Conservation (phyloP, 2,329 filamentous ascomycete species). For the Exserohilum rostratum region DNA sequence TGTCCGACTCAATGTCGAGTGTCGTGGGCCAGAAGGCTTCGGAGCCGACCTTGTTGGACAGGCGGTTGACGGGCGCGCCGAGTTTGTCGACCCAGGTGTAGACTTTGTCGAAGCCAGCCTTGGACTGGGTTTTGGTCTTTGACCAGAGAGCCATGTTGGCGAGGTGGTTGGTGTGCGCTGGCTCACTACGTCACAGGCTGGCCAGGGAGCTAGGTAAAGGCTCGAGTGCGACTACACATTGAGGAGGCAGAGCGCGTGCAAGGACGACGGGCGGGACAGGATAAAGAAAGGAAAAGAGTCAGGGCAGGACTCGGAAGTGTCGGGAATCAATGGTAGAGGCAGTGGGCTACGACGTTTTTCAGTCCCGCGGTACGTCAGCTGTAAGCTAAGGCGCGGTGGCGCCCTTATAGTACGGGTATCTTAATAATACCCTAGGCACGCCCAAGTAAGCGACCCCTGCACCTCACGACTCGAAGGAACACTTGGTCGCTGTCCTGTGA, state of each 20-base stretch:
- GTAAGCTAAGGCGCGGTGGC: constrained; percentile 22
- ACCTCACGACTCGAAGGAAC: constrained; percentile 5
- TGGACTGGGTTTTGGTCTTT: constrained; percentile 44
- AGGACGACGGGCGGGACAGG: constrained; percentile 16
- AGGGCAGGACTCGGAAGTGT: constrained; percentile 19
- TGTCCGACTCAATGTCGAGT: constrained; percentile 87
- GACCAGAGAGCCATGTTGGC: constrained; percentile 40
- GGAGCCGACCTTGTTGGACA: constrained; percentile 80
- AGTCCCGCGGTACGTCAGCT: constrained; percentile 30
- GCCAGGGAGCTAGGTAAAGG: constrained; percentile 25
- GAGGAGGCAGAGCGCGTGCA: constrained; percentile 9
- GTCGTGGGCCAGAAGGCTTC: constrained; percentile 87
- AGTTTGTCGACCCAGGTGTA: constrained; percentile 72
- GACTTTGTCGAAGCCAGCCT: constrained; percentile 70
- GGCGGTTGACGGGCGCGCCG: constrained; percentile 76
- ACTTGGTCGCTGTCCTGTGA: constrained; percentile 10
- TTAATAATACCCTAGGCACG: constrained; percentile 29
- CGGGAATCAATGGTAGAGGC: constrained; percentile 20
- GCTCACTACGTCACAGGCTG: constrained; percentile 16
- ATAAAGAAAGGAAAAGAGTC: constrained; percentile 15
- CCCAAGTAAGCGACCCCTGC: constrained; percentile 20
- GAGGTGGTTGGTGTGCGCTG: constrained; percentile 1
- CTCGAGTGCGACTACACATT: constrained; percentile 30
- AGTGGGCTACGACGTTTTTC: constrained; percentile 35
- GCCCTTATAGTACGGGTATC: constrained; percentile 27